These are phyloP conservation scores for Takashimella tepidaria DNA, from an alignment of 1,284 basidiomycete genomes.

Conservation along the genomic window DNA sequence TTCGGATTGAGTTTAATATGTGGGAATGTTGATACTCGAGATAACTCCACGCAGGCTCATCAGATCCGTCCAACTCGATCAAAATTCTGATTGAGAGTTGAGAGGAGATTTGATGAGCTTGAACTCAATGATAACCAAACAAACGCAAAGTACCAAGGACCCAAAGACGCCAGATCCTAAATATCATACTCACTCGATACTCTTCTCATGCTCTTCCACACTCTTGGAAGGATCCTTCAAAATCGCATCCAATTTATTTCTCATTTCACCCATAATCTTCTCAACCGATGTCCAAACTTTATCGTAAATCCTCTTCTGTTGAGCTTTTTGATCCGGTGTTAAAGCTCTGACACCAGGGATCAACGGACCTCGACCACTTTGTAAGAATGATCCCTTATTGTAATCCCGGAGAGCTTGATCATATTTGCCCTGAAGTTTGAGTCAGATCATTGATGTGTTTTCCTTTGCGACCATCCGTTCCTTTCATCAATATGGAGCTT, in stretches of 20 bases:
- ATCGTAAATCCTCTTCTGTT: slow-evolving; percentile 86
- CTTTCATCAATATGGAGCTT: slow-evolving; percentile 3
- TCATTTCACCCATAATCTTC: slow-evolving; percentile 90
- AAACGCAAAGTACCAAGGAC: too few relatives aligned
- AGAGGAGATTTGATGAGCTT: too few relatives aligned
- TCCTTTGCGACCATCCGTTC: not conserved
- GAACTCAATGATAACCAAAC: too few relatives aligned
- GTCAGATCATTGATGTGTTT: not conserved
- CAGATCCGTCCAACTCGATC: slow-evolving; percentile 68
- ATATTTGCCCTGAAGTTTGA: slow-evolving; percentile 70
- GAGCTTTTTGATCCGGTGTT: slow-evolving; percentile 56
- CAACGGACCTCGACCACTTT: slow-evolving; percentile 67
- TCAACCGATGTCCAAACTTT: slow-evolving; percentile 97
- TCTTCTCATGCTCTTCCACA: slow-evolving; percentile 94
- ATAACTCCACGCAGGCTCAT: slow-evolving; percentile 86
- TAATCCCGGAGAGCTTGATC: slow-evolving; percentile 92
- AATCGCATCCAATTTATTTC: slow-evolving; percentile 65
- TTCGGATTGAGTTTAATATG: slow-evolving; percentile 72
- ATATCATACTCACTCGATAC: slow-evolving; percentile 69
- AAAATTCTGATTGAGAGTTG: slow-evolving; percentile 73
- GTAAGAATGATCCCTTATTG: slow-evolving; percentile 90
- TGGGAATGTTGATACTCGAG: slow-evolving; percentile 88
- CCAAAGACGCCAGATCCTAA: not conserved
- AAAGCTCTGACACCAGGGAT: slow-evolving; percentile 54
- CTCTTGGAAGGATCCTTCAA: slow-evolving; percentile 69